These are phyloP conservation scores for Ephemerocybe angulata DNA, from an alignment of 768 basidiomycete genomes.

Conservation along the genomic window DNA sequence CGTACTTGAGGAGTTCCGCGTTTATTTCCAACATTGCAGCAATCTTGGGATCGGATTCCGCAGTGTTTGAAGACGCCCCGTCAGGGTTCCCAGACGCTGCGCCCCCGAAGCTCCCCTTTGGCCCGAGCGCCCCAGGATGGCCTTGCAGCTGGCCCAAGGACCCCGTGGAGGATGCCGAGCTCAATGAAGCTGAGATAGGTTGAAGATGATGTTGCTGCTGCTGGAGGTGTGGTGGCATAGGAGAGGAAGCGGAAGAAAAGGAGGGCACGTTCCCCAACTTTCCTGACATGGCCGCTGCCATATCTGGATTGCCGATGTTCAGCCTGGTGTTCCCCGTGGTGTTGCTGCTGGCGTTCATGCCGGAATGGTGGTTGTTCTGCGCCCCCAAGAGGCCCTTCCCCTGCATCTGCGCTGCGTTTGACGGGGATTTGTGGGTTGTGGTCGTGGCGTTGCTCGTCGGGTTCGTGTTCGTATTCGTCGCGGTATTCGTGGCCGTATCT, in stretches of 20 bases:
- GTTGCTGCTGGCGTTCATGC: not conserved
- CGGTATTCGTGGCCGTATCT: not conserved
- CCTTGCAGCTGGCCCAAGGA: not conserved
- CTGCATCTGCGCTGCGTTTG: too few species aligned
- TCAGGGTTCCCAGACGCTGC: not conserved
- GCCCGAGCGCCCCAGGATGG: too few species aligned
- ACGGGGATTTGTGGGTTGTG: too few species aligned
- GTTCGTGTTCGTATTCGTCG: not conserved
- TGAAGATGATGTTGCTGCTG: not conserved
- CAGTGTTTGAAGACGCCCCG: not conserved
- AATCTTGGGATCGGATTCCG: slow-evolving; percentile 48
- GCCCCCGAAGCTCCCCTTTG: too few species aligned
- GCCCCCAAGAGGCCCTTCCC: too few species aligned
- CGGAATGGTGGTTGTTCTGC: too few species aligned
- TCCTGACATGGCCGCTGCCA: slow-evolving; percentile 5
- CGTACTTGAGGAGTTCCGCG: slow-evolving; percentile 64
- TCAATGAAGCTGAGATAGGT: not conserved
- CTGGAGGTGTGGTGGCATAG: slow-evolving; percentile 3
- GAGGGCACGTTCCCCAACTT: slow-evolving; percentile 2
- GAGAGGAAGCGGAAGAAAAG: not conserved
- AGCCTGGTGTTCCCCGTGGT: not conserved
- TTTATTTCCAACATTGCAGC: slow-evolving; percentile 64
- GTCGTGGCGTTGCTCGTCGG: not conserved
- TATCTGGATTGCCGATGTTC: slow-evolving; percentile 5
- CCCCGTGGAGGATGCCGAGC: not conserved